A percentile compares a stretch with the other conserved stretches of the same genome.
phyloP scores from a whole-genome alignment of 1,139 yeast species.

The Insectozyma bohioensis region DNA sequence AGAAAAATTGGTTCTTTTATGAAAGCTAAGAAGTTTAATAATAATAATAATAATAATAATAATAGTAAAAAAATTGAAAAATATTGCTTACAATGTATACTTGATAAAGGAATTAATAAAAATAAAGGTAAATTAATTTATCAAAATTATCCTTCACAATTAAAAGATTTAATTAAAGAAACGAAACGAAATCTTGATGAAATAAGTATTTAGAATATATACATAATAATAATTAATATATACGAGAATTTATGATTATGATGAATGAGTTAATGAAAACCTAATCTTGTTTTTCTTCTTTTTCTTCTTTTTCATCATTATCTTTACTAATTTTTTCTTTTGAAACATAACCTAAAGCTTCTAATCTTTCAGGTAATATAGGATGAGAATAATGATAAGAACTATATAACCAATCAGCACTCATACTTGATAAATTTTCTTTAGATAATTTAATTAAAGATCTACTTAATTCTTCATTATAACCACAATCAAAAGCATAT shows the following conservation, averaged over 20 bases:
- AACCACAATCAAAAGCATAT: slow-evolving; percentile 75
- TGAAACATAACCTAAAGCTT: slow-evolving; percentile 59
- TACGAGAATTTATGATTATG: neutral
- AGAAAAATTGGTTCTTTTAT: neutral
- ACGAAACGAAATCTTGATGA: slow-evolving; percentile 14
- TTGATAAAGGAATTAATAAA: slow-evolving; percentile 15
- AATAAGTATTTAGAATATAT: neutral
- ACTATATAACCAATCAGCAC: slow-evolving; percentile 86
- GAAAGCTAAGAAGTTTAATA: slow-evolving; percentile 1
- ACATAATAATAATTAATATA: neutral
- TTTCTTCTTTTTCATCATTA: slow-evolving; percentile 12
- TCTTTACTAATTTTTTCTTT: slow-evolving; percentile 37
- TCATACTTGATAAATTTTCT: slow-evolving; percentile 79
- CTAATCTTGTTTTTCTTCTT: slow-evolving; percentile 14
- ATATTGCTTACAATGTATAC: slow-evolving; percentile 22
- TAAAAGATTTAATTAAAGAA: slow-evolving; percentile 18
- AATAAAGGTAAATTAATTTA: slow-evolving; percentile 22
- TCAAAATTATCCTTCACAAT: slow-evolving; percentile 20
- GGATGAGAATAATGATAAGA: slow-evolving; percentile 93
- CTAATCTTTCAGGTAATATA: slow-evolving; percentile 80
- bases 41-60: slow-evolving; percentile 1
- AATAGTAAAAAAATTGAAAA: slow-evolving; percentile 2
- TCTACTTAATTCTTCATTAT: slow-evolving; percentile 62
- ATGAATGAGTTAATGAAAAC: too few relatives aligned
- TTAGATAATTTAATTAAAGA: slow-evolving; percentile 75